Evolutionary conservation across 2,329 filamentous ascomycete species (phyloP), one percentile per base, ranked within the genome.

Genomic region (Helotiales sp.): DNA sequence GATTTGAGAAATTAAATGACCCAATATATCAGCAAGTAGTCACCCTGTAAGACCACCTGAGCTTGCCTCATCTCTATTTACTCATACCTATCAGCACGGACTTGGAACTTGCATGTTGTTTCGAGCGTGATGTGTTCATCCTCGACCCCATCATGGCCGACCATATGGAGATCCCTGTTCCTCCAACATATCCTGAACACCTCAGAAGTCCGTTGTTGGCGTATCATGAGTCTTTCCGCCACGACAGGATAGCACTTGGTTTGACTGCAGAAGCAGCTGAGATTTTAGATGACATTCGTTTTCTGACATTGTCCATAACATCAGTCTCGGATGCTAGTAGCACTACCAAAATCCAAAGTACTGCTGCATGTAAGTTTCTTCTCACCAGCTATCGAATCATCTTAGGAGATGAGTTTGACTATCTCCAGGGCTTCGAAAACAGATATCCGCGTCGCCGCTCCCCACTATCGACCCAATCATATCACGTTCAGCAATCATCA

Each of bases 231-330:
- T 70, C 74, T 0, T 83, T 82, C 63, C 65, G 71, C 4, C 73
- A 74, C 31, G 79, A 75, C 24, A 72, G 72, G 33, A 72, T 74
- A 10, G 70, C 74, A 0, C 68, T 81, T 2, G 70, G 71, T 15
- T 66, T 82, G 10, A 76, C 80, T 51, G 70, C 72, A 0, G 70
- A 70, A 50, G 79, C 77, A 0, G 78, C 79, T 3, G 72, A 76
- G 15, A 78, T 83, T 49, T 75, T 83, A 2, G 81, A 83, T 54
- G 76, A 79, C 40, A 74, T 81, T 66, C 75, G 79, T 5, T 75
- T 75, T 19, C 70, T 83, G 2, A 72, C 81, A 12, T 67, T 73
- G n/a, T 67, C 74, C 3, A 75, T 81, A 0, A 62, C 79, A 9
- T 47, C 33, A 34, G 27, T 22, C 5, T 48, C 46, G 19, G 2